Conservation (phyloP, 2,329 filamentous ascomycete genomes). For the Cladosporium sphaerospermum region DNA sequence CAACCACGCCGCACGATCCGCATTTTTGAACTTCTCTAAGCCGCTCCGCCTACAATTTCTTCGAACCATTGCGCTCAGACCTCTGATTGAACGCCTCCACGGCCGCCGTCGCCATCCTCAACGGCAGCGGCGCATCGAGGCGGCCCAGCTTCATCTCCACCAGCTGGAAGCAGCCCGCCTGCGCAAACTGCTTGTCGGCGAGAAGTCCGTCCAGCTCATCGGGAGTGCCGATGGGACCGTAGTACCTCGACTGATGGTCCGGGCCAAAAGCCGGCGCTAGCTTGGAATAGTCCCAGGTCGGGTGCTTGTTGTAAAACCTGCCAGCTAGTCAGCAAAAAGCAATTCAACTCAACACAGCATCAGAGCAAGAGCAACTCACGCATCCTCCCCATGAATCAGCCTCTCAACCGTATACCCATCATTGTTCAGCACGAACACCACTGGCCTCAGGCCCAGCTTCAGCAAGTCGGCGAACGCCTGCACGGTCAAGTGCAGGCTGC, state of each 20-base stretch:
- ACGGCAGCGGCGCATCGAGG: constrained; percentile 18
- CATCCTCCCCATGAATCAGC: constrained; percentile 49
- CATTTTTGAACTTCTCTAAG: too few relatives aligned
- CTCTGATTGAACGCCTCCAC: constrained; percentile 19
- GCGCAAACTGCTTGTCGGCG: constrained; percentile 7
- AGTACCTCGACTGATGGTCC: constrained; percentile 8
- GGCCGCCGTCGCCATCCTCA: constrained; percentile 15
- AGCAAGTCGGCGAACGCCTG: constrained; percentile 79
- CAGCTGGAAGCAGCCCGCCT: constrained; percentile 14
- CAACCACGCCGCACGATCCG: too few relatives aligned
- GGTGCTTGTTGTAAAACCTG: constrained; percentile 1
- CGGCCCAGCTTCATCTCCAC: constrained; percentile 18
- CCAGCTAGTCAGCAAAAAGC: background rate
- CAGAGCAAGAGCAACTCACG: background rate
- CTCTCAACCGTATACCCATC: constrained; percentile 56
- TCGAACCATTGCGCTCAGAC: background rate
- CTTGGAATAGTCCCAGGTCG: constrained; percentile 13
- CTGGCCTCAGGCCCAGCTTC: constrained; percentile 58
- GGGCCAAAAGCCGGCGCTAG: constrained; percentile 12
- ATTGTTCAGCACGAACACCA: constrained; percentile 50
- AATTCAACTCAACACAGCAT: too few relatives aligned
- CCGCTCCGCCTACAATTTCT: too few relatives aligned
- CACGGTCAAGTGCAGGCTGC: constrained; percentile 54
- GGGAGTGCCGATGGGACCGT: constrained; percentile 16
- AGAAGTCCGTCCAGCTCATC: constrained; percentile 13